A percentile compares a stretch with the other conserved stretches of the same genome.
These are phyloP conservation scores for Rhododendron henanense DNA, from an alignment of 148 eudicot species.

Conservation along the genomic window DNA sequence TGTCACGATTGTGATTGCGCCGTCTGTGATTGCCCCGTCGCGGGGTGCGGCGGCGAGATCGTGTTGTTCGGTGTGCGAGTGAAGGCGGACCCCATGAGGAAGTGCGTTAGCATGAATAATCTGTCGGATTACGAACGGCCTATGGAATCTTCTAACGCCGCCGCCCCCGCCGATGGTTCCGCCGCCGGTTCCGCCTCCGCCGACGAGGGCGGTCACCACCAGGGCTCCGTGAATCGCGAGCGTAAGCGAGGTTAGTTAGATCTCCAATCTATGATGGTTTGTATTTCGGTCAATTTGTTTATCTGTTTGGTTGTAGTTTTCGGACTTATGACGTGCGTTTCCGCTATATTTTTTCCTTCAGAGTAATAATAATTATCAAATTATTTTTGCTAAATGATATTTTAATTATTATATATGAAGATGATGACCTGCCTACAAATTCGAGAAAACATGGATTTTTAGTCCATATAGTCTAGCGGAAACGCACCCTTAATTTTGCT, in stretches of 20 bases:
- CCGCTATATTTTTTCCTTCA: too few species aligned
- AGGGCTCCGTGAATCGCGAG: conserved; percentile 35
- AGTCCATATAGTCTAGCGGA: too few species aligned
- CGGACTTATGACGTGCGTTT: too few species aligned
- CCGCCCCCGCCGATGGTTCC: not conserved
- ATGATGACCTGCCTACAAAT: too few species aligned
- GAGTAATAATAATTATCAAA: too few species aligned
- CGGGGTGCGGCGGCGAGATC: conserved; percentile 35
- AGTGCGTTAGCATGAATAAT: conserved; percentile 71
- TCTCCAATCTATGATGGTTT: not conserved
- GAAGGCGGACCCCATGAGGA: conserved; percentile 66
- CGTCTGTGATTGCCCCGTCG: not conserved
- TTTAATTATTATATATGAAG: too few species aligned
- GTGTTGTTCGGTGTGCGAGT: conserved; percentile 78
- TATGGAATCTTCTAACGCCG: conserved; percentile 16
- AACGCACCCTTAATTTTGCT: too few species aligned
- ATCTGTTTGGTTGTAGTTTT: not conserved
- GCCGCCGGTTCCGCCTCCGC: conserved; percentile 61
- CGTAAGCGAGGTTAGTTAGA: conserved; percentile 80
- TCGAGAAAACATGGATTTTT: too few species aligned
- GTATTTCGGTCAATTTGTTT: not conserved
- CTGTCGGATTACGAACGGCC: conserved; percentile 58
- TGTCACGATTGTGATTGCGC: conserved; percentile 8
- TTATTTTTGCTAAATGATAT: too few species aligned
- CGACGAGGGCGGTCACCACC: conserved; percentile 47